Base-by-base conservation (phyloP, 208 protist genomes). In the Leishmania mexicana region DNA sequence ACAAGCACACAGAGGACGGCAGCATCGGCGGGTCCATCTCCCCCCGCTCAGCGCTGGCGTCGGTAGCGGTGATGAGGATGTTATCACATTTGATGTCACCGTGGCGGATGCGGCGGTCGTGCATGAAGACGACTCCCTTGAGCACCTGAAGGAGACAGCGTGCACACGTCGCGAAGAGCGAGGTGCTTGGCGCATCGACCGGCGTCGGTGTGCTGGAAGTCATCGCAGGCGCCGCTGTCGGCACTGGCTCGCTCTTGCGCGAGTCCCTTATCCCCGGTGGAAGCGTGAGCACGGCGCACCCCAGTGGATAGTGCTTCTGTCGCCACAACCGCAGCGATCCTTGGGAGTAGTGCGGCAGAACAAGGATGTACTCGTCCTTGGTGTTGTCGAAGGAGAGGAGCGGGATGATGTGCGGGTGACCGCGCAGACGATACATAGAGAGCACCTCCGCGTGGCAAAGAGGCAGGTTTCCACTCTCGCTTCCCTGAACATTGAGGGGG, bases 61-160 rank as follows among this genome's bases (percentile, higher is more conserved):
- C 76, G 17, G 75, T n/a, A 47, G 74, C 47, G 49, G 90, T 83
- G 67, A 96, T 88, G 73, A 97, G 90, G 28, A 97, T 76, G 80
- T 97, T 97, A 78, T 90, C 89, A 6, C 88, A 90, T 62, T 97
- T 97, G 75, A 97, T 77, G 82, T 97, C 94, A 64, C 88, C 90
- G 81, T 97, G 94, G 31, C 92, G 91, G 58, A 97, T 92, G 80
- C 81, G 38, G 21, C 81, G 84, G 49, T 80, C 75, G 79, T 97
- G 94, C 85, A 93, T 89, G 40, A 81, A 85, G 70, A 79, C 85
- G 19, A 97, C 89, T 1, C 91, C 90, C 76, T 92, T 84, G 42
- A 97, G 85, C 49, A 96, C 84, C 81, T 96, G 94, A 51, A 88
- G 81, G 65, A 97, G 90, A 38, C 92, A 83, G 49, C 88, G 87